A percentile compares a stretch with the other conserved stretches of the same genome.
Conservation (phyloP, 805 yeast species). For the Nakazawaea wickerhamii region DNA sequence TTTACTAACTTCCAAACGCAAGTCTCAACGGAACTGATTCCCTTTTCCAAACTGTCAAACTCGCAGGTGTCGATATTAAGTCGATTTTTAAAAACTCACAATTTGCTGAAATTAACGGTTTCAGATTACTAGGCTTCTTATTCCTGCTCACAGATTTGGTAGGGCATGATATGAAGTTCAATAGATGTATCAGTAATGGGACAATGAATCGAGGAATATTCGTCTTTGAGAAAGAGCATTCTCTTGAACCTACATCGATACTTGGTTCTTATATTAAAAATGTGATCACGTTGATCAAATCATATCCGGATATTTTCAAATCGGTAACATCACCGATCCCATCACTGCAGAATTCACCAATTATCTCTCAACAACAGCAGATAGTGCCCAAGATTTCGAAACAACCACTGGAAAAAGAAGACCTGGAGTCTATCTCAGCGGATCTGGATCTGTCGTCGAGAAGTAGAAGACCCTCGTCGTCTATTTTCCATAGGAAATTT, state of each 20-base stretch:
- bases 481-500: constrained; percentile 1
- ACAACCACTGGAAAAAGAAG: background rate
- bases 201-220: background rate
- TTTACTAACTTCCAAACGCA: background rate
- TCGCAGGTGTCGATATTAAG: background rate
- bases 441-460: background rate
- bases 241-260: background rate
- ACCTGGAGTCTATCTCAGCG: background rate
- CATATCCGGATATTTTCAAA: constrained; percentile 5
- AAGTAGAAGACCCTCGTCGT: background rate
- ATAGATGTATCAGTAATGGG: background rate
- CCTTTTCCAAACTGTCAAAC: constrained; percentile 8
- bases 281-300: background rate
- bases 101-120: background rate
- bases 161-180: constrained; percentile 2
- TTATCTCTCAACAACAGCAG: background rate
- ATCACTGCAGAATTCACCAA: no score
- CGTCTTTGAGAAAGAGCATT: constrained; percentile 2
- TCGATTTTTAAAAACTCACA: background rate
- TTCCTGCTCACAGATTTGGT: background rate
- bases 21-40: constrained; percentile 7
- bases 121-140: constrained; percentile 4
- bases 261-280: constrained; percentile 2
- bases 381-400: background rate
- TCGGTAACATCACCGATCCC: background rate